These are phyloP conservation scores for Aureobasidium lini DNA, from an alignment of 2,329 filamentous ascomycete species.

Conservation along the genomic window DNA sequence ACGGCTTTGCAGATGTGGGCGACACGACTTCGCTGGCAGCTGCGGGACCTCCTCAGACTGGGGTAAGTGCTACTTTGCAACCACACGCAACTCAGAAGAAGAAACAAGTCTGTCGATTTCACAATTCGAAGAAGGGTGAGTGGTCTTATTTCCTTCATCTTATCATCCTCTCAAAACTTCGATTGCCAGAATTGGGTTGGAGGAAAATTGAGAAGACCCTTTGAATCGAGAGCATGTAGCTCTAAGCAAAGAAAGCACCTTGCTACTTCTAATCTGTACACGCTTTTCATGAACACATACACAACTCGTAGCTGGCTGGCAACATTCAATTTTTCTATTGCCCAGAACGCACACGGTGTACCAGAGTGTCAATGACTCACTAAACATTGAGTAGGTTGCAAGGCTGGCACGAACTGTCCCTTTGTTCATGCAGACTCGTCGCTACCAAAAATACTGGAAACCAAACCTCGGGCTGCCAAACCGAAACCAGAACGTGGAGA, in stretches of 20 bases:
- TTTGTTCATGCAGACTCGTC: conserved; percentile 38
- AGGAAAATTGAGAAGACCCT: too few species aligned
- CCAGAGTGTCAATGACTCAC: neutral
- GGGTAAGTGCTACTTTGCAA: conserved; percentile 18
- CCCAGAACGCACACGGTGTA: neutral
- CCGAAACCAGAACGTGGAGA: neutral
- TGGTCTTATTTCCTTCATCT: conserved; percentile 13
- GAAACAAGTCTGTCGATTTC: conserved; percentile 32
- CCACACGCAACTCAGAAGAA: neutral
- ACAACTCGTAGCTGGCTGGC: too few species aligned
- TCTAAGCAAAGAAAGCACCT: too few species aligned
- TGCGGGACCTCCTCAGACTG: conserved; percentile 26
- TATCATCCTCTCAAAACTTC: neutral
- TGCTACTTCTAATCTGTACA: too few species aligned
- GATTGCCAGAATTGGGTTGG: too few species aligned
- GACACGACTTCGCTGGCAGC: conserved; percentile 21
- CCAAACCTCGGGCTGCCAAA: neutral
- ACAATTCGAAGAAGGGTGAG: conserved; percentile 34
- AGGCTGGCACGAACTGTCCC: conserved; percentile 44
- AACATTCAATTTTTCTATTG: too few species aligned
- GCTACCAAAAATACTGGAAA: neutral
- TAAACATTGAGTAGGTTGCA: conserved; percentile 37
- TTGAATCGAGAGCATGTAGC: too few species aligned
- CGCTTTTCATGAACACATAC: too few species aligned
- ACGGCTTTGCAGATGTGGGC: neutral